Evolutionary conservation across 352 stramenopile species (phyloP).

Genomic region (Elongisporangium prolatum): DNA sequence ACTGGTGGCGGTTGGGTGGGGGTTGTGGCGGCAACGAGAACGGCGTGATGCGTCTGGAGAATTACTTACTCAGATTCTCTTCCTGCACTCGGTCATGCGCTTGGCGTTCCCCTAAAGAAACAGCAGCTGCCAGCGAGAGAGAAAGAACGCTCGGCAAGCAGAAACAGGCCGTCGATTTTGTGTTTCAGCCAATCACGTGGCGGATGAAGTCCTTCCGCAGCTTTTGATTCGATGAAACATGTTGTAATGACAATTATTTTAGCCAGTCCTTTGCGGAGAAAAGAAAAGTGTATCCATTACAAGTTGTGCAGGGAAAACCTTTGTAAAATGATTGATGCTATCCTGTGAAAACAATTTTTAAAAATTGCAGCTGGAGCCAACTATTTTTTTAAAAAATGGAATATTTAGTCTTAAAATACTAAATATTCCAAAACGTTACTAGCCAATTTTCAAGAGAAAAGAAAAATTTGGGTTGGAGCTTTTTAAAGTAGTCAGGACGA

Average conservation of each 20-base stretch:
- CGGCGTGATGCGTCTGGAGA: background rate
- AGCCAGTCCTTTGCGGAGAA: background rate
- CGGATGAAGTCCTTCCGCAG: no score
- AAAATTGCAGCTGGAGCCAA: background rate
- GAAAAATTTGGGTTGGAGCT: background rate
- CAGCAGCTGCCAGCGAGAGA: constrained; percentile 3
- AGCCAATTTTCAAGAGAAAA: background rate
- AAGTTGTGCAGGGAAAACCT: background rate
- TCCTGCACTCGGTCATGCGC: background rate
- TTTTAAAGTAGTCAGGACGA: background rate
- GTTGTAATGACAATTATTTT: background rate
- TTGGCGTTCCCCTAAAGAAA: background rate
- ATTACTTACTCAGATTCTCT: background rate
- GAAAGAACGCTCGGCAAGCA: constrained; percentile 3
- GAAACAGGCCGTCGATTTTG: background rate
- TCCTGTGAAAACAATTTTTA: background rate
- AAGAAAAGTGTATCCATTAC: background rate
- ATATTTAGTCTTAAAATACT: no score
- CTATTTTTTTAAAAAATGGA: no score
- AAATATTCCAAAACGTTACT: no score
- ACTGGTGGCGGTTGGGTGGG: background rate
- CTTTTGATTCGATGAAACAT: background rate
- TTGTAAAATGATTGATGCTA: background rate
- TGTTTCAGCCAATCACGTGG: background rate
- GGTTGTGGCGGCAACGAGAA: background rate